Base-by-base conservation (phyloP, 177 flowering plant genomes). In the Vitis hybrid region DNA sequence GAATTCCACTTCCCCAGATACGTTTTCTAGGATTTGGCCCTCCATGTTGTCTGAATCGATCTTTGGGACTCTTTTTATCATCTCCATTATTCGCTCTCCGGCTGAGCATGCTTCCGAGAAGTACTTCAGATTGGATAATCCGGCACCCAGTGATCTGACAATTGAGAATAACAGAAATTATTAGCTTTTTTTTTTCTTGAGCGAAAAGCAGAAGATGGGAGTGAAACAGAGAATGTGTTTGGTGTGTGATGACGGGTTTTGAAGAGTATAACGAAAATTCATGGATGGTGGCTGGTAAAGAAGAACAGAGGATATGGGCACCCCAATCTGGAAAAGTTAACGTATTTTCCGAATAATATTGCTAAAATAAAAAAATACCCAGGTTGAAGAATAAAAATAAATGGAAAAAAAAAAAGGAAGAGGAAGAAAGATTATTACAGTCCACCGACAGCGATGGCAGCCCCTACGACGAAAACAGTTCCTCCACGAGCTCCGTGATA, bases 51-150 rank as follows among this genome's bases (percentile, higher is more conserved):
- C 95, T 9, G 94, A 83, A 71, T 92, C 97, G 11, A 92, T 94
- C 68, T 77, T 71, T 1, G 97, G 97, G 1, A 92, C 89, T 70
- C 97, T 77, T 0, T 81, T 83, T 17, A 91, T 90, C 52, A 92
- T 87, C 60, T 91, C 89, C 83, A 78, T 76, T 64, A 91, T 88
- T 0, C 91, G 76, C 60, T 90, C 94, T 1, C 82, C 94, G 0
- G 97, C 95, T 11, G 92, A 76, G 11, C 47, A 65, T 50, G 98
- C 98, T 69, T 95, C 98, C 0, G 90, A 82, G 64, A 95, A 81
- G 86, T 87, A 85, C 81, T 87, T 92, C 62, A 95, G 17, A 66
- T 91, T 88, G 1, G 97, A 86, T 7, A 95, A 78, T 5, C 90
- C 86, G 3, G 92, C 70, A 5, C 91, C 93, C 2, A 89, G 68